These are phyloP conservation scores for Vanrija pseudolonga DNA, from an alignment of 1,284 basidiomycete species.

Conservation along the genomic window DNA sequence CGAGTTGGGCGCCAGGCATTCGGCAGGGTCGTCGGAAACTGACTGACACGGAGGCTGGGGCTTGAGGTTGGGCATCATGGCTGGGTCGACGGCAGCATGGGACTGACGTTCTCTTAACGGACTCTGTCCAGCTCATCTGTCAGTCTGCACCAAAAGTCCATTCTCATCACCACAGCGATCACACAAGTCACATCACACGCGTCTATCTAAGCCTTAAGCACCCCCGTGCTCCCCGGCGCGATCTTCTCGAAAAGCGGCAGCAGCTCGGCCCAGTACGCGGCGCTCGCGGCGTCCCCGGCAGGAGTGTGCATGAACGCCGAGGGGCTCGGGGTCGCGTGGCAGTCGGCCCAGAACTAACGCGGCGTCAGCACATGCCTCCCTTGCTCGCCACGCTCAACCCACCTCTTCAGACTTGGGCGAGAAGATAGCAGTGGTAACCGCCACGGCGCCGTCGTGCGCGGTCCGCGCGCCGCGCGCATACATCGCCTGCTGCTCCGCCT, in stretches of 20 bases:
- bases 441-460: not conserved
- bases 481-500: not conserved
- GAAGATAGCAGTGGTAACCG: not conserved
- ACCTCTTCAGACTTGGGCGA: not conserved
- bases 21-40: too few species aligned
- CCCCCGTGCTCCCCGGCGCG: not conserved
- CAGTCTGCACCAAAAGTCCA: too few species aligned
- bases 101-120: too few species aligned
- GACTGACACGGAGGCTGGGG: too few species aligned
- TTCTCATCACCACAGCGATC: too few species aligned
- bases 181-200: too few species aligned
- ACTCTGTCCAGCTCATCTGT: too few species aligned
- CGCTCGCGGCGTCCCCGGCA: not conserved
- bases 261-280: constrained; percentile 3
- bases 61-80: too few species aligned
- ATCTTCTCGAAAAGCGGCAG: not conserved
- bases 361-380: not conserved
- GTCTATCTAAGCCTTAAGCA: too few species aligned
- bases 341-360: not conserved
- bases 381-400: not conserved
- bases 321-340: not conserved
- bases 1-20: too few species aligned
- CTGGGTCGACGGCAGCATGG: too few species aligned
- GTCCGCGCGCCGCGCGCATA: not conserved
- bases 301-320: not conserved